Percentiles rank a stretch among this genome's conserved stretches.
Evolutionary conservation across 345 rosid genomes (phyloP).

Genomic region (Citrus trifoliata): DNA sequence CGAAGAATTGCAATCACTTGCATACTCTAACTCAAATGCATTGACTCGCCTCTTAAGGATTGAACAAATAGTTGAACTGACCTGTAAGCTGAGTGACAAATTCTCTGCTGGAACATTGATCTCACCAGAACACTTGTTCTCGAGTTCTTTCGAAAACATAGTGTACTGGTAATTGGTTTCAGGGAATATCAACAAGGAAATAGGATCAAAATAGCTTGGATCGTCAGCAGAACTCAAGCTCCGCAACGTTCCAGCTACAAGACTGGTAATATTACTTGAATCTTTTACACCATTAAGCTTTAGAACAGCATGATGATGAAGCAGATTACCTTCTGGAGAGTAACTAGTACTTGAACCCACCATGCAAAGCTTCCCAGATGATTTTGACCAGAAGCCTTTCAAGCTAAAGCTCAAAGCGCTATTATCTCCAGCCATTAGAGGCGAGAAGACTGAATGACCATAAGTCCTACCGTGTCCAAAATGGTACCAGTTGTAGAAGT

Average conservation of each 20-base stretch:
- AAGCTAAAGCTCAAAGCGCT: constrained; percentile 20
- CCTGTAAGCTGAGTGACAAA: constrained; percentile 8
- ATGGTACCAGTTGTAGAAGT: background rate
- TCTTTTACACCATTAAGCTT: constrained; percentile 18
- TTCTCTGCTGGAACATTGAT: background rate
- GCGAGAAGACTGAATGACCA: background rate
- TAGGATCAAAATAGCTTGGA: constrained; percentile 13
- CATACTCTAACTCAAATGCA: constrained; percentile 15
- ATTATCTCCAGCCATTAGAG: background rate
- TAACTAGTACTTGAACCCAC: constrained; percentile 23
- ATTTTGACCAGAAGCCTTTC: constrained; percentile 34
- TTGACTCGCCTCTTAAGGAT: background rate
- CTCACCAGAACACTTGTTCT: background rate
- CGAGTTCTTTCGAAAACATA: background rate
- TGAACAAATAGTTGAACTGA: constrained; percentile 17
- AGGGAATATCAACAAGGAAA: constrained; percentile 31
- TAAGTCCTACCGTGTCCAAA: background rate
- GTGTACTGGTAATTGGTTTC: constrained; percentile 17
- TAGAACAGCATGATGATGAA: constrained; percentile 19
- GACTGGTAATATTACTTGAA: constrained; percentile 17
- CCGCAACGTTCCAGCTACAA: constrained; percentile 21
- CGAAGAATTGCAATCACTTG: constrained; percentile 13
- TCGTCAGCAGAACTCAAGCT: constrained; percentile 19
- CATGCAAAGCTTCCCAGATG: constrained; percentile 34
- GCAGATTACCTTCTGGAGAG: constrained; percentile 11